Percentiles rank a stretch among this genome's conserved stretches.
Conservation (phyloP, 257 asterid genomes). For the Nicotiana noctiflora region DNA sequence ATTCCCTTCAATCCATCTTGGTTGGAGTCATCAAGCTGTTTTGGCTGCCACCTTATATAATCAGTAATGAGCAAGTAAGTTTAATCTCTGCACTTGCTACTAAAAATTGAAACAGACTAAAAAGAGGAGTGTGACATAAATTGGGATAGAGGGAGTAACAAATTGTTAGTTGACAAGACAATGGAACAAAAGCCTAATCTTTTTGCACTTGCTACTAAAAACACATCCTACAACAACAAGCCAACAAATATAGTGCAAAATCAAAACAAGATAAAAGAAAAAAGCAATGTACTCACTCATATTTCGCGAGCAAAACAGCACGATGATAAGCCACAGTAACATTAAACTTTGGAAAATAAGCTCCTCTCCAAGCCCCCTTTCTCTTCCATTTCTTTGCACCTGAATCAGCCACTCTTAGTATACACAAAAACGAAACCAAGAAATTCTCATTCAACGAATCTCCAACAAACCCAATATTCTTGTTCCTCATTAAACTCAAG, state of each 20-base stretch:
- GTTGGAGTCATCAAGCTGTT: slow-evolving; percentile 34
- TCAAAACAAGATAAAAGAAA: neutral
- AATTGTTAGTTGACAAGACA: neutral
- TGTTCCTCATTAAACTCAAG: slow-evolving; percentile 58
- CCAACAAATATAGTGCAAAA: neutral
- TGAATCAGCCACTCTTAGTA: slow-evolving; percentile 55
- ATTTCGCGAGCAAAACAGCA: slow-evolving; percentile 79
- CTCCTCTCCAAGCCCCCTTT: slow-evolving; percentile 97
- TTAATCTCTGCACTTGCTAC: too few species aligned
- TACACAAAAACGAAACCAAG: slow-evolving; percentile 69
- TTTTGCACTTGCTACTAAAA: neutral
- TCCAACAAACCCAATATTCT: slow-evolving; percentile 89
- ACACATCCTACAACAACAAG: neutral
- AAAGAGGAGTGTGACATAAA: too few species aligned
- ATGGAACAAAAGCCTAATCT: neutral
- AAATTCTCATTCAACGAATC: slow-evolving; percentile 92
- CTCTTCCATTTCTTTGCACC: slow-evolving; percentile 96
- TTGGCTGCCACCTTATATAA: slow-evolving; percentile 74
- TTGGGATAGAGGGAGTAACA: neutral
- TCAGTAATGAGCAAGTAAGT: slow-evolving; percentile 60
- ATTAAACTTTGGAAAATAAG: slow-evolving; percentile 75
- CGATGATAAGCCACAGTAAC: slow-evolving; percentile 94
- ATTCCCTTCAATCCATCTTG: slow-evolving; percentile 53
- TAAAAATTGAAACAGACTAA: too few species aligned
- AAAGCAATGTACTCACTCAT: slow-evolving; percentile 43